Percentiles rank a stretch among this genome's conserved stretches.
Conservation (phyloP, 2,329 filamentous ascomycete species). For the Aureobasidium lini region DNA sequence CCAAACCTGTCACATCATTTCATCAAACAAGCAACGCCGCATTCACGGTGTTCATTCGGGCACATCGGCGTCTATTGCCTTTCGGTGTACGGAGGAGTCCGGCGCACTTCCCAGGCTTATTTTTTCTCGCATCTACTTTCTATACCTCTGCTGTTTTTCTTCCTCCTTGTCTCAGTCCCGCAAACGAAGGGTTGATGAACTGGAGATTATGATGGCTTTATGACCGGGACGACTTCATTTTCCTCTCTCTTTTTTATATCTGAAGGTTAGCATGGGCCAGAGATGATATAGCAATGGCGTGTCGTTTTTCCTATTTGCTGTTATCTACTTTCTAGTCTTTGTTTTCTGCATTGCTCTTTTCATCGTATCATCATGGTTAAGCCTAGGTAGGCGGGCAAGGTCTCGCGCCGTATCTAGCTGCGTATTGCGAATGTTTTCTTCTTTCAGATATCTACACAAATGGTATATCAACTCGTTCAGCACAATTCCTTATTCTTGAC, state of each 20-base stretch:
- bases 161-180: neutral
- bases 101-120: constrained; percentile 3
- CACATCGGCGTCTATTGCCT: neutral
- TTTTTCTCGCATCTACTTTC: constrained; percentile 10
- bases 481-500: neutral
- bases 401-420: neutral
- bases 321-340: constrained; percentile 12
- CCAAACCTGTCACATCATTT: neutral
- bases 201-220: constrained; percentile 11
- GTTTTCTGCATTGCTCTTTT: constrained; percentile 3
- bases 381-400: neutral
- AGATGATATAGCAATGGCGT: constrained; percentile 13
- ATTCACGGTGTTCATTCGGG: neutral
- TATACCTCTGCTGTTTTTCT: constrained; percentile 12
- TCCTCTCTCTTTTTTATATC: constrained; percentile 3
- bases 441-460: neutral
- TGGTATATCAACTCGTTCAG: neutral
- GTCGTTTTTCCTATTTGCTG: constrained; percentile 10
- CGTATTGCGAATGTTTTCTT: neutral
- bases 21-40: neutral
- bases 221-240: constrained; percentile 11
- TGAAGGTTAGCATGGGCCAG: constrained; percentile 11
- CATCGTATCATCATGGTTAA: neutral
- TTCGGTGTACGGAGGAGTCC: constrained; percentile 4
- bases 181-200: neutral